Percentiles rank a stretch among this genome's conserved stretches.
These are phyloP conservation scores for Cercospora sesami DNA, from an alignment of 2,329 filamentous ascomycete genomes.

Conservation along the genomic window DNA sequence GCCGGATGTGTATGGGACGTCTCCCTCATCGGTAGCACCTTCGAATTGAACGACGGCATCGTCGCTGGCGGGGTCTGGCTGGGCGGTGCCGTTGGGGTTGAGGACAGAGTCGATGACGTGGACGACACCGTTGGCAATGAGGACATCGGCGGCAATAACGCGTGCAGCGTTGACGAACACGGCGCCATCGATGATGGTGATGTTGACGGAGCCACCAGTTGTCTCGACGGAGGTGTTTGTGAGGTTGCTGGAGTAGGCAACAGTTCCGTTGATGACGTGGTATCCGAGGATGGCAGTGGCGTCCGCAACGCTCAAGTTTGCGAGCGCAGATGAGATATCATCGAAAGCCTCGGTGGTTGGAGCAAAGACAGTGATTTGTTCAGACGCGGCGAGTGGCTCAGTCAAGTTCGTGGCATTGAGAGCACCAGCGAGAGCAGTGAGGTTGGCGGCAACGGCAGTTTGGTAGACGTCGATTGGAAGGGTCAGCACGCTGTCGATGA, in stretches of 20 bases:
- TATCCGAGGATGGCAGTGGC: constrained; percentile 60
- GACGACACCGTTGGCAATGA: constrained; percentile 50
- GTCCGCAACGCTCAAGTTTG: constrained; percentile 49
- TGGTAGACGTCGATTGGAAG: constrained; percentile 39
- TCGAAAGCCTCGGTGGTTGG: constrained; percentile 63
- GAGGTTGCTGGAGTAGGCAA: constrained; percentile 54
- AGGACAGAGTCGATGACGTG: constrained; percentile 60
- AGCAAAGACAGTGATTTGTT: constrained; percentile 64
- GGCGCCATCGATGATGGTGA: constrained; percentile 41
- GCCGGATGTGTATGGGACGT: constrained; percentile 58
- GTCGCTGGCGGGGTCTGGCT: constrained; percentile 48
- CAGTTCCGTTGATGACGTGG: constrained; percentile 60
- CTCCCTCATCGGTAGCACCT: constrained; percentile 50
- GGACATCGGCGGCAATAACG: constrained; percentile 45
- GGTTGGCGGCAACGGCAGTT: constrained; percentile 29
- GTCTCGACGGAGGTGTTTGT: constrained; percentile 42
- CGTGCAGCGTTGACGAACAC: constrained; percentile 49
- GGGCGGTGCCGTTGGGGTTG: constrained; percentile 55
- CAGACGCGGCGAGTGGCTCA: constrained; percentile 43
- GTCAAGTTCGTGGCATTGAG: constrained; percentile 43
- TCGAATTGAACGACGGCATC: constrained; percentile 52
- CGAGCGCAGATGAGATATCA: constrained; percentile 55
- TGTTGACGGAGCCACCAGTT: constrained; percentile 44
- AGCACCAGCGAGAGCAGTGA: constrained; percentile 47
- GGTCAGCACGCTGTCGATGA: constrained; percentile 48